Base-by-base conservation (phyloP, 495 filamentous ascomycete species). In the Entonaema liquescens region DNA sequence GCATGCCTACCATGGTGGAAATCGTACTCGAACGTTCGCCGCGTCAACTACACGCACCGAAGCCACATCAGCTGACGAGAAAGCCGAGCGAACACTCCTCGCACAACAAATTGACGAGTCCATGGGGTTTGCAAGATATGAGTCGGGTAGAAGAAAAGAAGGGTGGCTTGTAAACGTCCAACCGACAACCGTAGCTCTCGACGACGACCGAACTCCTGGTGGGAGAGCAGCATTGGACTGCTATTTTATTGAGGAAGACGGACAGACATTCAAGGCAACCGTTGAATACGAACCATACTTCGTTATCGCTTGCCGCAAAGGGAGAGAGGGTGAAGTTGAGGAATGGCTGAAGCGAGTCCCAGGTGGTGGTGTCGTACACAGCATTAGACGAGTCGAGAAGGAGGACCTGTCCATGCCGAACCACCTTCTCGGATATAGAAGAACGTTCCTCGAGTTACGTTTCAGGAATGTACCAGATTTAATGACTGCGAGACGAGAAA, bases 121-220 rank as follows among this genome's bases (percentile, higher is more conserved):
- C 29, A 92, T 97, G 88, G 95, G 95, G 21, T 99, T 99, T 78
- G 87, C 89, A 19, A 91, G 95, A 40, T 98, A 94, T 75, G 95
- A 99, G 53, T 89, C 92, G 15, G 96, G 95, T 55, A 89, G 91
- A 78, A 92, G 89, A 77, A 91, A 88, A 65, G 87, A 91, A 47
- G 95, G 95, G 57, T 99, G 95, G 95, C 86, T 99, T 17, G 92
- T 93, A 60, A 98, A 98, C 75, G 92, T 98, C 84, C 93, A 97
- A 76, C 88, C 92, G 42, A 98, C 95, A 0, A 89, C 87, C 19
- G 84, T 98, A 36, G 75, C 67, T 13, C 68, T 77, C 35, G 91
- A 96, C 76, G 95, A 98, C 79, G 85, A 93, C 21, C 93, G 93
- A 65, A 83, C 92, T 5, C 88, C 89, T 11, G 83, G 79, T 52